A percentile compares a stretch with the other conserved stretches of the same genome.
Conservation (phyloP, 345 rosid species). For the Dovyalis caffra region DNA sequence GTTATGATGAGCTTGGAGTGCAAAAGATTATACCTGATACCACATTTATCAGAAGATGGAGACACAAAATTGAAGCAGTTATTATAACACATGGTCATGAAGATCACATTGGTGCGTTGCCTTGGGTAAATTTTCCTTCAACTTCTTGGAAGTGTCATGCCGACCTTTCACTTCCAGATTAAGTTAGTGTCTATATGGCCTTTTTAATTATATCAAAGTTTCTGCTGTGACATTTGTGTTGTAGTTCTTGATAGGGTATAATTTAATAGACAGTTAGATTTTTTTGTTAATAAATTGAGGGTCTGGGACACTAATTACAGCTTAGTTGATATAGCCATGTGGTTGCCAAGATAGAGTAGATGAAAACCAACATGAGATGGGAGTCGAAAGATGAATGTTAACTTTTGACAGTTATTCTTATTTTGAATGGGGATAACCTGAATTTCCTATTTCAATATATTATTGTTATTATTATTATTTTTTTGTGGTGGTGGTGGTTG, state of each 20-base stretch:
- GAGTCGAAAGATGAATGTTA: background rate
- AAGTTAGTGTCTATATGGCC: constrained; percentile 10
- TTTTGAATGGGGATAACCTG: background rate
- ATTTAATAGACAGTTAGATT: background rate
- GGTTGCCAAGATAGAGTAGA: background rate
- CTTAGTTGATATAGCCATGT: background rate
- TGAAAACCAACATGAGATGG: background rate
- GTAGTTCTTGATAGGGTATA: background rate
- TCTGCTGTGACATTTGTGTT: background rate
- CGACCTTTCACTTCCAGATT: background rate
- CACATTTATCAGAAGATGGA: constrained; percentile 90
- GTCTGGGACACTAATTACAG: background rate
- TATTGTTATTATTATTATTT: too few species aligned
- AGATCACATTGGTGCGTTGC: constrained; percentile 99
- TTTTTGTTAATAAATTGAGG: background rate
- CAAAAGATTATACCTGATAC: constrained; percentile 96
- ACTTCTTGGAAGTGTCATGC: constrained; percentile 20
- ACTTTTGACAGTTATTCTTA: background rate
- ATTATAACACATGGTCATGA: constrained; percentile 98
- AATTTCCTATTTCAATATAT: too few species aligned
- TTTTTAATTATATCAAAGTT: constrained; percentile 1
- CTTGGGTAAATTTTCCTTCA: constrained; percentile 88
- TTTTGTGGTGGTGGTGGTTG: too few species aligned
- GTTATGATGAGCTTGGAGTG: constrained; percentile 91
- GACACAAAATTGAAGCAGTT: constrained; percentile 95